Evolutionary conservation across 2,329 filamentous ascomycete species (phyloP), one percentile per base, ranked within the genome.

Genomic region (Simplicillium sp.): DNA sequence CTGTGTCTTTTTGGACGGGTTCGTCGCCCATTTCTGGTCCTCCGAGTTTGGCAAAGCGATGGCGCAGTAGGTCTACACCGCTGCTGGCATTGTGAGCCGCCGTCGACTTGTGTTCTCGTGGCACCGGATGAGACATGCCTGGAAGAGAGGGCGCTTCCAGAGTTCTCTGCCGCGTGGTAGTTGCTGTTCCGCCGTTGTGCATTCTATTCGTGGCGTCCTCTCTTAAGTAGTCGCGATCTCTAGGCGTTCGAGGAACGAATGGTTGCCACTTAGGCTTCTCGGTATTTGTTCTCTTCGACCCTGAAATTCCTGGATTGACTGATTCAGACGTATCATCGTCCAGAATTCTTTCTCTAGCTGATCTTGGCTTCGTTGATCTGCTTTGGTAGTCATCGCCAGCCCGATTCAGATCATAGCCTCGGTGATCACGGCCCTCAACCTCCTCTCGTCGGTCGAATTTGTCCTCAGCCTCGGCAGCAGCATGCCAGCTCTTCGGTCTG

Each of bases 31-130:
- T 38, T 7, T 64, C 59, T 4, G 62, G 56, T 1, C 57, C 63
- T 7, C 68, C 70, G 1, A 74, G 57, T 8, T 63, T 62, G 8
- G 64, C 64, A 47, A 68, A 74, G 11, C 58, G 62, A 44, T 67
- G 60, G 36, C 65, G 59, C 7, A 73, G 44, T 3, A 73, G 57
- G 44, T 75, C 71, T 34, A 71, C 62, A 13, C 57, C 53, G n/a
- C 43, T 32, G 17, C 28, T 16, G 16, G 14, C 9, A 11, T 17
- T 12, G 16, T 29, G 13, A 29, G 37, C 8, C 14, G n/a, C 11
- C n/a, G 34, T 12, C 7, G 11, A n/a, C n/a, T 18, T 18, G 7
- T 16, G n/a, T 13, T 36, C 14, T 12, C 14, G 34, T 25, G 20
- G 20, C 20, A 25, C 20, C 9, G 20, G 20, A 9, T 25, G 20